phyloP scores from a whole-genome alignment of 257 asterid species.

The Solanum chmielewskii region DNA sequence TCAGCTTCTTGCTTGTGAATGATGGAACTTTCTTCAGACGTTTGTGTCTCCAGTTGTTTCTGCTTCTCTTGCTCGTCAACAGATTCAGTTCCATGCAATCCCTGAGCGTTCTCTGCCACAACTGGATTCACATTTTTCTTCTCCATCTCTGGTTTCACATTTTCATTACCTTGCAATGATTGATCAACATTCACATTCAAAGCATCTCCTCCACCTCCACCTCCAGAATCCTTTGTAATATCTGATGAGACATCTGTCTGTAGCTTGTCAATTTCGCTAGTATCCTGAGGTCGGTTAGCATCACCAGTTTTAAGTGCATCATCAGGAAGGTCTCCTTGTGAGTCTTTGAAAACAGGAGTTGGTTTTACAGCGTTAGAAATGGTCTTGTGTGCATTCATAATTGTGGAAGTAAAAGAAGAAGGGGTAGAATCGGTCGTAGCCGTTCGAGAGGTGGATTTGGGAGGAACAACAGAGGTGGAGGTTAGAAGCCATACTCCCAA shows the following conservation, averaged over 20 bases:
- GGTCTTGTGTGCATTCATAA: slow-evolving; percentile 3
- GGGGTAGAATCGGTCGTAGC: slow-evolving; percentile 3
- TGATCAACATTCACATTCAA: neutral
- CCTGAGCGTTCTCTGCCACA: slow-evolving; percentile 1
- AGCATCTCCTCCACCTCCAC: neutral
- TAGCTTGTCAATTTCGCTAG: neutral
- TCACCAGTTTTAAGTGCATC: slow-evolving; percentile 28
- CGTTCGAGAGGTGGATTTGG: slow-evolving; percentile 19
- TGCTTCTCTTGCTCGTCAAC: slow-evolving; percentile 36
- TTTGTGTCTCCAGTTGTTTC: slow-evolving; percentile 16
- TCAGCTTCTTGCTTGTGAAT: slow-evolving; percentile 31
- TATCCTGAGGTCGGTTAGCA: neutral
- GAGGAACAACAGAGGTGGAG: slow-evolving; percentile 32
- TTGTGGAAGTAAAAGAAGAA: slow-evolving; percentile 2
- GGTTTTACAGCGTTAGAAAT: slow-evolving; percentile 3
- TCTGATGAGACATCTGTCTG: slow-evolving; percentile 6
- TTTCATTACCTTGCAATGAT: neutral
- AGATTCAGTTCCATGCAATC: slow-evolving; percentile 5
- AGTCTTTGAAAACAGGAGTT: slow-evolving; percentile 29
- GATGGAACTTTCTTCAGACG: slow-evolving; percentile 34
- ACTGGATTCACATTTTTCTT: neutral
- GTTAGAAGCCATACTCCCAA: slow-evolving; percentile 55
- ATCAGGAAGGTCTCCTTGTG: slow-evolving; percentile 38
- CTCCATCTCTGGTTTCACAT: neutral
- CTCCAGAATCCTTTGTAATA: neutral